Conservation (phyloP, 805 yeast species). For the Citeromyces matritensis region DNA sequence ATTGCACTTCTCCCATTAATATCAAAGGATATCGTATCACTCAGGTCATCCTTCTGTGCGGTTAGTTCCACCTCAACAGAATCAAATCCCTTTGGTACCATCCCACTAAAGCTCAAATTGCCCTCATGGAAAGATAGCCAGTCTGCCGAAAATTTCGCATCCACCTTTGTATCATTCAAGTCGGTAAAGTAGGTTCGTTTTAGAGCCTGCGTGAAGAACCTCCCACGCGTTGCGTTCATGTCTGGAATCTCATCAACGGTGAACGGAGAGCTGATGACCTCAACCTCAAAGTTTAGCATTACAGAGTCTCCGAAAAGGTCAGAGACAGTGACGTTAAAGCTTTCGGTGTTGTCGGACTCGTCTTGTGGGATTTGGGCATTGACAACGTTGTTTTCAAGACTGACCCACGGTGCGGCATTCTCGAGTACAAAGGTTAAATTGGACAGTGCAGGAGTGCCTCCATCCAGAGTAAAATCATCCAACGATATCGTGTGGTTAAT, state of each 20-base stretch:
- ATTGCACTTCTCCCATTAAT: constrained; percentile 32
- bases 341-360: constrained; percentile 15
- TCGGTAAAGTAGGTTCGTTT: constrained; percentile 42
- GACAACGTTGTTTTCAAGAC: constrained; percentile 24
- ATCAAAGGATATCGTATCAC: constrained; percentile 27
- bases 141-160: constrained; percentile 22
- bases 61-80: constrained; percentile 20
- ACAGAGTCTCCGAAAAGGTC: constrained; percentile 52
- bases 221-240: constrained; percentile 55
- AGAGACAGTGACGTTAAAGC: constrained; percentile 37
- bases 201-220: constrained; percentile 42
- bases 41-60: constrained; percentile 15
- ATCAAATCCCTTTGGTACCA: constrained; percentile 37
- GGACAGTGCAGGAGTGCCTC: constrained; percentile 22
- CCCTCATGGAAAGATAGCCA: constrained; percentile 57
- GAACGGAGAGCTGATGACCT: constrained; percentile 37
- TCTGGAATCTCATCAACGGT: constrained; percentile 34
- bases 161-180: constrained; percentile 28
- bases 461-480: constrained; percentile 50
- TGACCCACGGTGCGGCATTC: constrained; percentile 48
- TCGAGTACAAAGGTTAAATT: constrained; percentile 36
- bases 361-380: constrained; percentile 43
- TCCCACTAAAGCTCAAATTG: constrained; percentile 58
- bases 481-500: constrained; percentile 50
- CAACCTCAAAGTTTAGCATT: constrained; percentile 39